These are phyloP conservation scores for Geranomyces variabilis DNA, from an alignment of 192 early-diverging fungal genomes.

Conservation along the genomic window DNA sequence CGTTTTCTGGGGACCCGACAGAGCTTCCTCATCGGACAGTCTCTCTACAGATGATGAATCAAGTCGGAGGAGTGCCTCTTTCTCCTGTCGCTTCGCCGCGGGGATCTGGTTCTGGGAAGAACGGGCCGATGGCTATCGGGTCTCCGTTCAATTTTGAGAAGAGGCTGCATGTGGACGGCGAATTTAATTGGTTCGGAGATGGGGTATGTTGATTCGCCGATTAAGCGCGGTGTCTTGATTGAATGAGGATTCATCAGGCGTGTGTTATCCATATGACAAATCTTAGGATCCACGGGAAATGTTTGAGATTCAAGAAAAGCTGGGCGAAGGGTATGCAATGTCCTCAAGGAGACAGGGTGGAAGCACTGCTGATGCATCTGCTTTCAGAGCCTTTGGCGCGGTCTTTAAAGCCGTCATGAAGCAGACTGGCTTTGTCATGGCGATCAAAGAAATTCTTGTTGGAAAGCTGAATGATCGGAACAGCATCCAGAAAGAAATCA, in stretches of 20 bases:
- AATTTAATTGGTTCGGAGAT: constrained; percentile 38
- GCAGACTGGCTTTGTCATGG: constrained; percentile 45
- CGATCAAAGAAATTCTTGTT: constrained; percentile 48
- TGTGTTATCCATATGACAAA: background rate
- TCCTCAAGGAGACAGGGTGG: background rate
- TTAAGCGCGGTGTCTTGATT: background rate
- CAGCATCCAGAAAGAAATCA: constrained; percentile 51
- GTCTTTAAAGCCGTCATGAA: constrained; percentile 47
- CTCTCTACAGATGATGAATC: constrained; percentile 13
- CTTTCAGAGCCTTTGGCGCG: constrained; percentile 40
- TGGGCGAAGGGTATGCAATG: constrained; percentile 44
- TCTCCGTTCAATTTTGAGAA: constrained; percentile 36
- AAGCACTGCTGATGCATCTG: background rate
- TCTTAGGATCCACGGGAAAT: constrained; percentile 37
- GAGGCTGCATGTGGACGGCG: constrained; percentile 32
- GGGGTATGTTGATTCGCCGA: constrained; percentile 16
- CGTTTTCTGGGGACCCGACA: constrained; percentile 1
- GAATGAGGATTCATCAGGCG: background rate
- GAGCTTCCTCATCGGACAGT: constrained; percentile 7
- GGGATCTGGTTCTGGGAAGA: background rate
- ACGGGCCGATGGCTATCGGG: background rate
- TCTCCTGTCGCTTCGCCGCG: background rate
- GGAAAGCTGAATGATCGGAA: constrained; percentile 35
- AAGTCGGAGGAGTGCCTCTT: background rate
- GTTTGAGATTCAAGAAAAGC: constrained; percentile 47